Evolutionary conservation across 768 basidiomycete genomes (phyloP).

Genomic region (Termitomyces sp.): DNA sequence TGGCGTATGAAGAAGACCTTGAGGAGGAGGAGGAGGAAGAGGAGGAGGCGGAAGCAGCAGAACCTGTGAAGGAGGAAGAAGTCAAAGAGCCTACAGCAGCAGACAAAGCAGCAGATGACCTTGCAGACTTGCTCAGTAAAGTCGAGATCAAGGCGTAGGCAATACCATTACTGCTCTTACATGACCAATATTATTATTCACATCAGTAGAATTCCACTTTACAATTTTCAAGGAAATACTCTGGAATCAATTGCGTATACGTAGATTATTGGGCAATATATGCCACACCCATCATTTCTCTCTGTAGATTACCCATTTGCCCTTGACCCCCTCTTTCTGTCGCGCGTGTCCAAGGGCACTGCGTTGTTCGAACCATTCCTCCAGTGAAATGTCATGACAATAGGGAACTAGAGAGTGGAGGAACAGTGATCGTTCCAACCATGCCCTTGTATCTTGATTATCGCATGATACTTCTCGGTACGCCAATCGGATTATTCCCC

Average conservation of each 20-base stretch:
- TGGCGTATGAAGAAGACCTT: slow-evolving; percentile 77
- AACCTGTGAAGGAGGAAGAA: slow-evolving; percentile 16
- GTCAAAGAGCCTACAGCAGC: slow-evolving; percentile 20
- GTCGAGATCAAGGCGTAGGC: slow-evolving; percentile 36
- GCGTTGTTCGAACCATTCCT: slow-evolving; percentile 50
- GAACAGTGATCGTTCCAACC: slow-evolving; percentile 47
- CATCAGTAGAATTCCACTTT: not conserved
- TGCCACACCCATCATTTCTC: slow-evolving; percentile 22
- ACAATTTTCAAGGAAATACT: not conserved
- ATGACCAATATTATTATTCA: not conserved
- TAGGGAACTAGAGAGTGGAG: slow-evolving; percentile 31
- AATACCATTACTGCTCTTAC: not conserved
- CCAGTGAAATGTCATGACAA: slow-evolving; percentile 25
- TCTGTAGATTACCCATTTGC: slow-evolving; percentile 60
- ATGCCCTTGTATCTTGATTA: slow-evolving; percentile 33
- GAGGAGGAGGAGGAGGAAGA: slow-evolving; percentile 63
- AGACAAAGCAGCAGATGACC: slow-evolving; percentile 42
- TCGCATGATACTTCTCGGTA: slow-evolving; percentile 57
- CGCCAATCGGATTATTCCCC: slow-evolving; percentile 53
- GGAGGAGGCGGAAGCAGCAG: slow-evolving; percentile 29
- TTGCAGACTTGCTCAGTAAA: slow-evolving; percentile 66
- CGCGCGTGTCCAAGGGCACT: slow-evolving; percentile 40
- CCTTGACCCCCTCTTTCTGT: slow-evolving; percentile 51
- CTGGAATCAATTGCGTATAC: not conserved
- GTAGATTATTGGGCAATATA: slow-evolving; percentile 1